Base-by-base conservation (phyloP, 495 filamentous ascomycete species). In the Penicillium argentinense region DNA sequence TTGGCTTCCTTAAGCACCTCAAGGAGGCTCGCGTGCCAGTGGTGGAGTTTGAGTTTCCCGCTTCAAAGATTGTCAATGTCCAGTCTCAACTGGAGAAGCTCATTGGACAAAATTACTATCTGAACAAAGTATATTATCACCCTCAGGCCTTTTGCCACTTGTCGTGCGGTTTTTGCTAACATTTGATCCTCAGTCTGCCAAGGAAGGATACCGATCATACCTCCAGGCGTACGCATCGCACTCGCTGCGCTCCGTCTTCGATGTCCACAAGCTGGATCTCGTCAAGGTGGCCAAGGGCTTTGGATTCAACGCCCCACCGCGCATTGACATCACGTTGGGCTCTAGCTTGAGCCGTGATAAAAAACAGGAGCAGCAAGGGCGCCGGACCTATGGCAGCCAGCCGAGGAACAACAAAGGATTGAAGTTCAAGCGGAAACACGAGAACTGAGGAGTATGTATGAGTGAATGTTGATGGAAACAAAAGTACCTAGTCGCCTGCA, bases 201-300 rank as follows among this genome's bases (percentile, higher is more conserved):
- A 86, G 63, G 82, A 85, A 52, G 83, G 81, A 28, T 87, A 85
- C 59, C 79, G 86, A 23, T 87, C 88, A 9, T 98, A 98, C 62
- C 79, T 98, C 11, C 87, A 96, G 55, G 93, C 93, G 0, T 98
- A 98, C 51, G 90, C 92, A 13, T 90, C 86, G 21, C 93, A 98
- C 67, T 87, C 83, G 45, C 78, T 97, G 39, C 83, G 92, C 24
- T 87, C 88, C 9, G 87, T 96, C 25, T 98, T 96, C 60, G 90
- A 98, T 63, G 83, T 98, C 21, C 74, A 97, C 61, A 93, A 95
- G 66, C 78, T 98, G 7, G 93, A 98, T 67, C 76, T 97, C 25
- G 79, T 86, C 49, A 96, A 96, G 73, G 86, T 98, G 12, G 90
- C 93, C 37, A 96, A 92, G 79, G 81, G 86, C 37, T 98, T 97